Base-by-base conservation (phyloP, 495 filamentous ascomycete species). In the Aspergillus hancockii region DNA sequence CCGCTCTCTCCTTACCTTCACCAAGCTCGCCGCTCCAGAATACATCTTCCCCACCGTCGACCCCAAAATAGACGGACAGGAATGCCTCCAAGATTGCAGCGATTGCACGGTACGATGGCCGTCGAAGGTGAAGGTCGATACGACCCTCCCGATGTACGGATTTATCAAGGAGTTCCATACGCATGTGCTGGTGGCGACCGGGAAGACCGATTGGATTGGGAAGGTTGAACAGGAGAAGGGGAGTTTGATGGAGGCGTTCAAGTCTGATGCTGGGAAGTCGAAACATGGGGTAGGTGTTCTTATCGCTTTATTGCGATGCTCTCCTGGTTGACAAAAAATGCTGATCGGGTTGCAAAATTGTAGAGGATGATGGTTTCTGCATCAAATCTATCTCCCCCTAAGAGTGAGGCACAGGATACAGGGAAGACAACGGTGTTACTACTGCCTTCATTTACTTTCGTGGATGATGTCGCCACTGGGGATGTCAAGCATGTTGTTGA, bases 331-430 rank as follows among this genome's bases (percentile, higher is more conserved):
- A 28, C 7, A 7, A 28, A 7, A 28, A 7, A 28, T 28, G 25
- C 25, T 28, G 25, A 28, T 28, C 7, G 25, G 25, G 25, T 28
- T 28, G 25, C n/a, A 14, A 31, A 60, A 28, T 28, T 28, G 45
- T 34, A 95, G 91, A 83, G 80, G 56, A 80, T 96, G 53, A 95
- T 94, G 89, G 83, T 98, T 55, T 96, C 92, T 1, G 93, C 94
- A 34, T 96, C 90, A 51, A 93, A 97, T 74, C 89, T 98, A 54
- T 84, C 65, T 30, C 86, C 85, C 38, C 81, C 89, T 3, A 83
- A 85, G 3, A 56, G 63, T 21, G 59, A 75, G 38, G 65, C 77
- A 60, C 69, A 75, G 0, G 68, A 74, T 8, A 73, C 68, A 68
- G 80, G 47, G 28, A 87, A 87, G 0, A 95, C 91, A 5, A 91